phyloP scores from a whole-genome alignment of 306 rosid species.

The Vachellia collinsii region DNA sequence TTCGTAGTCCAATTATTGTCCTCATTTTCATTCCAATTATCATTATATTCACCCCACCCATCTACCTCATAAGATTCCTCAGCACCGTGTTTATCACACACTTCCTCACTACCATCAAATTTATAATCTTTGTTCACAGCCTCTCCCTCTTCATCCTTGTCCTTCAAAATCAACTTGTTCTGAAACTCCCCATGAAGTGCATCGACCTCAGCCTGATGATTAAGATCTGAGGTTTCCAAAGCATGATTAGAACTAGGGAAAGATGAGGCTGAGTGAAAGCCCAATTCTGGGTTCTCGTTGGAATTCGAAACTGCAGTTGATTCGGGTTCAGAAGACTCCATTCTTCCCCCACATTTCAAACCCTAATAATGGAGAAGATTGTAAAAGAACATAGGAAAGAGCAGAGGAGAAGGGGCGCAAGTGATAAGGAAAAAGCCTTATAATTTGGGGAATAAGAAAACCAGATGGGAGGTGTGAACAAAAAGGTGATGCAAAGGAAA shows the following conservation, averaged over 20 bases:
- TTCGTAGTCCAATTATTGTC: slow-evolving; percentile 44
- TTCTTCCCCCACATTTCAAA: slow-evolving; percentile 80
- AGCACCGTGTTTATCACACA: slow-evolving; percentile 37
- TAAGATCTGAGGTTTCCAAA: slow-evolving; percentile 48
- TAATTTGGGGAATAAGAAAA: slow-evolving; percentile 1
- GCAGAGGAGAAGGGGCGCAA: neutral
- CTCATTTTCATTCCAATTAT: slow-evolving; percentile 43
- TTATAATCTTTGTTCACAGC: slow-evolving; percentile 29
- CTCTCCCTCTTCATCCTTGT: slow-evolving; percentile 29
- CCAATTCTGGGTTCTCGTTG: slow-evolving; percentile 33
- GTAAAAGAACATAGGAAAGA: neutral
- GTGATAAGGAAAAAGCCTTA: neutral
- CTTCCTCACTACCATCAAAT: slow-evolving; percentile 35
- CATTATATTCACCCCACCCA: slow-evolving; percentile 22
- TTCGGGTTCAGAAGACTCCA: slow-evolving; percentile 61
- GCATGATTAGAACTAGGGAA: slow-evolving; percentile 44
- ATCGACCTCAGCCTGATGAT: slow-evolving; percentile 34
- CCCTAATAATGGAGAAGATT: slow-evolving; percentile 56
- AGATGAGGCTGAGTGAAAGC: slow-evolving; percentile 29
- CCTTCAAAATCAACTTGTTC: slow-evolving; percentile 48
- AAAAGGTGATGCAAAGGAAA: neutral
- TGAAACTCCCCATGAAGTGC: slow-evolving; percentile 36
- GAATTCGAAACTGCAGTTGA: slow-evolving; percentile 32
- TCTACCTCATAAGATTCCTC: slow-evolving; percentile 37
- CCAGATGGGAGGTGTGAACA: slow-evolving; percentile 13